A percentile compares a stretch with the other conserved stretches of the same genome.
These are phyloP conservation scores for Avena atlantica DNA, from an alignment of 176 grass and related monocot species.

Conservation along the genomic window DNA sequence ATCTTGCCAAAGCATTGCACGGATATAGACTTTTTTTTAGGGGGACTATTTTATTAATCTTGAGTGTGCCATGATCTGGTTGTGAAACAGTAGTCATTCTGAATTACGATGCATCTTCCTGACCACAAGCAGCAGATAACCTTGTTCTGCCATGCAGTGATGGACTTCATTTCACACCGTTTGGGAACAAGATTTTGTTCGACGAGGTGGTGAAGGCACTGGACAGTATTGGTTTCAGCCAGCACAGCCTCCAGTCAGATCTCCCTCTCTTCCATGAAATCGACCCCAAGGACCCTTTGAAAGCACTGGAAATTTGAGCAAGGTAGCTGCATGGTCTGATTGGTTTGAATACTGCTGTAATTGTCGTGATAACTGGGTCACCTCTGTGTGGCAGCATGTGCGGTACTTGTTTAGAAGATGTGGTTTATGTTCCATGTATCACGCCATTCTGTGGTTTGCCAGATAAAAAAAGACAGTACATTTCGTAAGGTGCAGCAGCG, in stretches of 20 bases:
- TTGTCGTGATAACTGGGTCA: not conserved
- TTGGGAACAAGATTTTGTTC: constrained; percentile 76
- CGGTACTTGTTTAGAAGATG: not conserved
- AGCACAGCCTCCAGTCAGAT: constrained; percentile 52
- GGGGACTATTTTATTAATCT: not conserved
- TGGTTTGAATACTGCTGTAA: constrained; percentile 1
- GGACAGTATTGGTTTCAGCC: constrained; percentile 50
- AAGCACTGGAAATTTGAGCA: constrained; percentile 59
- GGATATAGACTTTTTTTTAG: not conserved
- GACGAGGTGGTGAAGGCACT: constrained; percentile 65
- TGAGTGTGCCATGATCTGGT: not conserved
- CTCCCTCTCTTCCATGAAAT: constrained; percentile 64
- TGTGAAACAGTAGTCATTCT: not conserved
- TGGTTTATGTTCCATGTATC: not conserved
- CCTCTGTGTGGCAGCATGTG: not conserved
- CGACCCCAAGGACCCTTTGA: constrained; percentile 65
- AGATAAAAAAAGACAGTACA: not conserved
- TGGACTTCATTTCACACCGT: constrained; percentile 71
- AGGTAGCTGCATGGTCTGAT: not conserved
- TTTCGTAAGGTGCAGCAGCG: not conserved
- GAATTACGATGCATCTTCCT: not conserved
- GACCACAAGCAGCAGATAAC: not conserved
- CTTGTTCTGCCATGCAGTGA: constrained; percentile 52
- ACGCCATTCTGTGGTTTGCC: not conserved
- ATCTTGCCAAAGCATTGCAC: not conserved